These are phyloP conservation scores for Emergomyces orientalis DNA, from an alignment of 2,329 filamentous ascomycete species.

Conservation along the genomic window DNA sequence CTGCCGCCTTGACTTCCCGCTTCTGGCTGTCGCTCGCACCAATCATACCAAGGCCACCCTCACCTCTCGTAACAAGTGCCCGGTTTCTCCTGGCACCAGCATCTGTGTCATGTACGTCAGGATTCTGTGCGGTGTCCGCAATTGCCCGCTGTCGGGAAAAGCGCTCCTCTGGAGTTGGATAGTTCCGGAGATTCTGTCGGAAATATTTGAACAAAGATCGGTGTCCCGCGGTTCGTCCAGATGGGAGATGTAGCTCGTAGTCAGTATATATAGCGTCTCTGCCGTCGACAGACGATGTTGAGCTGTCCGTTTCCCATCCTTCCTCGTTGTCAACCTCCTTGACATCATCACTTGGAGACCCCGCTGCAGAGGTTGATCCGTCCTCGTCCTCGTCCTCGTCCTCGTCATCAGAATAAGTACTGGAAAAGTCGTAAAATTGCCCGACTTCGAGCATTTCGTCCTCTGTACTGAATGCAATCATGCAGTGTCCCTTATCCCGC, in stretches of 20 bases:
- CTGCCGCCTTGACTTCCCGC: constrained; percentile 54
- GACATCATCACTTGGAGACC: constrained; percentile 46
- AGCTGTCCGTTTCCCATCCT: constrained; percentile 93
- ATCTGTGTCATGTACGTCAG: constrained; percentile 35
- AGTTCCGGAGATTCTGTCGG: constrained; percentile 80
- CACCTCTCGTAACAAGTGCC: constrained; percentile 56
- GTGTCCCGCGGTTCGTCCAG: constrained; percentile 81
- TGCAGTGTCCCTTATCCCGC: constrained; percentile 94
- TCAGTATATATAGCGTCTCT: constrained; percentile 77
- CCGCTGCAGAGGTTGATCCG: constrained; percentile 48
- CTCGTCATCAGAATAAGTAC: constrained; percentile 81
- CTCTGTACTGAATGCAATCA: constrained; percentile 83
- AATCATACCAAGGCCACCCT: constrained; percentile 66
- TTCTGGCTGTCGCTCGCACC: constrained; percentile 70
- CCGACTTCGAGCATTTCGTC: constrained; percentile 89
- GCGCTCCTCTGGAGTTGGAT: constrained; percentile 71
- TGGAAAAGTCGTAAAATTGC: constrained; percentile 93
- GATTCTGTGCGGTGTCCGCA: constrained; percentile 40
- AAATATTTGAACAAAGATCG: constrained; percentile 80
- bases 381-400: constrained; percentile 41
- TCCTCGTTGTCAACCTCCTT: constrained; percentile 31
- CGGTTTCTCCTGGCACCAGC: constrained; percentile 33
- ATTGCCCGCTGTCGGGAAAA: constrained; percentile 55
- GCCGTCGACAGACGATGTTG: constrained; percentile 77
- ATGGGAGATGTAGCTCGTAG: constrained; percentile 85